A percentile compares a stretch with the other conserved stretches of the same genome.
Evolutionary conservation across 352 stramenopile species (phyloP).

Genomic region (Globisporangium paddicum): DNA sequence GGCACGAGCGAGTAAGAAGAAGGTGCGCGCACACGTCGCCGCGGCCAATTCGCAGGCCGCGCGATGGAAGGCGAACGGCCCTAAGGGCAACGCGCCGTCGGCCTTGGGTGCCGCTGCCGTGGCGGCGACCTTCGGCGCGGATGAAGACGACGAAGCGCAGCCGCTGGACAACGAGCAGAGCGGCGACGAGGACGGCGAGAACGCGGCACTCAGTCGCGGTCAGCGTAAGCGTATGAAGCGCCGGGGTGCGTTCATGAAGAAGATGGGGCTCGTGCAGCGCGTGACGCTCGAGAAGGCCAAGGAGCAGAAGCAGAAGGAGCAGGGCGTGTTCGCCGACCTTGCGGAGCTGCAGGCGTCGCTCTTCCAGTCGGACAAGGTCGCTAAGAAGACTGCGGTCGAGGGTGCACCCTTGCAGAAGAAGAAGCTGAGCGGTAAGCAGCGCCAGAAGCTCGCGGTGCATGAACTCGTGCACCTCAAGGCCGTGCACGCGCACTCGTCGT

Average conservation of each 20-base stretch:
- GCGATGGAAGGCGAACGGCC: constrained; percentile 6
- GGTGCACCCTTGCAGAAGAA: constrained; percentile 28
- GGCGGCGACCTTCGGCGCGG: constrained; percentile 51
- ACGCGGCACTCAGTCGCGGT: constrained; percentile 57
- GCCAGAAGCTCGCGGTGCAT: constrained; percentile 77
- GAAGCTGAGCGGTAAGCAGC: constrained; percentile 72
- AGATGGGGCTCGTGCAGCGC: constrained; percentile 80
- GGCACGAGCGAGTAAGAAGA: constrained; percentile 54
- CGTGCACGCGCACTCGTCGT: constrained; percentile 77
- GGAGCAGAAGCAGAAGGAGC: constrained; percentile 36
- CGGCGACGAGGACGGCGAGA: constrained; percentile 27
- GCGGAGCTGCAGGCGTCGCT: constrained; percentile 67
- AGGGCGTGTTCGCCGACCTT: constrained; percentile 67
- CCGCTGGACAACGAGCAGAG: constrained; percentile 29
- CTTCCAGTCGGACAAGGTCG: constrained; percentile 49
- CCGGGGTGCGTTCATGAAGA: constrained; percentile 75
- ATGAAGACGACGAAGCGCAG: constrained; percentile 24
- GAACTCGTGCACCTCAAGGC: constrained; percentile 82
- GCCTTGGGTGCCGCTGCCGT: constrained; percentile 50
- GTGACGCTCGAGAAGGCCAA: constrained; percentile 50
- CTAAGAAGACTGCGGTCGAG: constrained; percentile 14
- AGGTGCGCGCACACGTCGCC: constrained; percentile 44
- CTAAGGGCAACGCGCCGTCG: constrained; percentile 2
- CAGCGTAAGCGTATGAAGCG: constrained; percentile 85
- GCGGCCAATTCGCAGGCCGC: constrained; percentile 38